Conservation (phyloP, 2,329 filamentous ascomycete species). For the Sporothrix protearum region DNA sequence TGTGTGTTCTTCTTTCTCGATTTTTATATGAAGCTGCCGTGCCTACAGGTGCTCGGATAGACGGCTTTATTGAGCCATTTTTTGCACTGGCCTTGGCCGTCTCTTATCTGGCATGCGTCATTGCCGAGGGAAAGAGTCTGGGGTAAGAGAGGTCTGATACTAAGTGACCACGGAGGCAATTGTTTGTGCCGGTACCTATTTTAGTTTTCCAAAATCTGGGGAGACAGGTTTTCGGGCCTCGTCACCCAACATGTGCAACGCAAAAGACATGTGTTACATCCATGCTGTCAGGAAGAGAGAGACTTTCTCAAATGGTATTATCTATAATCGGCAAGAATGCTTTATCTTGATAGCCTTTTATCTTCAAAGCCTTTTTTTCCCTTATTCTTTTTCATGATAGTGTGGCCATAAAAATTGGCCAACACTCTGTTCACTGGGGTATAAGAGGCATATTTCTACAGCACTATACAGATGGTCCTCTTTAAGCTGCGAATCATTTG, state of each 20-base stretch:
- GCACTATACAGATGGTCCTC: background rate
- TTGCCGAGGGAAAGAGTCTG: background rate
- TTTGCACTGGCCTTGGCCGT: background rate
- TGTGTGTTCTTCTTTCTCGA: background rate
- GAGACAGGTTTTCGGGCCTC: background rate
- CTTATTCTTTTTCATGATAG: background rate
- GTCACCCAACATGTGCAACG: background rate
- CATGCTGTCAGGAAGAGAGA: too few species aligned
- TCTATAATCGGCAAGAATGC: background rate
- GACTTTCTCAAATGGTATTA: background rate
- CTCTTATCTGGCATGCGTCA: background rate
- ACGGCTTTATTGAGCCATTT: conserved; percentile 20
- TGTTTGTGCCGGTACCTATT: background rate
- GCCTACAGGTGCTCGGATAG: conserved; percentile 17
- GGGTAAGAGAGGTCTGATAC: too few species aligned
- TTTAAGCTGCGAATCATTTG: background rate
- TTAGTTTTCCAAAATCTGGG: background rate
- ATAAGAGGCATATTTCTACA: conserved; percentile 5
- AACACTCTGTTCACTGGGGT: background rate
- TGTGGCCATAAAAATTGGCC: background rate
- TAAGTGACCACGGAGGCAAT: background rate
- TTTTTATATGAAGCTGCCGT: background rate
- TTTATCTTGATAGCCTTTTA: background rate
- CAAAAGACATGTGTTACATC: background rate
- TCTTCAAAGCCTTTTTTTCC: background rate